Evolutionary conservation across 192 early-diverging fungal genomes (phyloP), one percentile per base, ranked within the genome.

Genomic region (Umbelopsis isabellina): DNA sequence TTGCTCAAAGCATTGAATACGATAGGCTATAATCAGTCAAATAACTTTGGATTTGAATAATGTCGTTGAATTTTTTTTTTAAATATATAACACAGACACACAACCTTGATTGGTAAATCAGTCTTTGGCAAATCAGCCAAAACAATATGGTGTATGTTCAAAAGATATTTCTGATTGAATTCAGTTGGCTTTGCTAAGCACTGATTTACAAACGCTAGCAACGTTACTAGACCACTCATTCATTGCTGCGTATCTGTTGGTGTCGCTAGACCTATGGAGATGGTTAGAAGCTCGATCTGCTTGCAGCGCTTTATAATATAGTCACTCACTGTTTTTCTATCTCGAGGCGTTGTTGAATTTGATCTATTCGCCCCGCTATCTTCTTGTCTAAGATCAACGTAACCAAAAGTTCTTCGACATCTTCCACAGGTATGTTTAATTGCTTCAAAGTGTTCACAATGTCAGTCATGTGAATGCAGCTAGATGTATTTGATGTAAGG

Each of bases 381-480:
- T 93, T 93, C 69, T 88, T 87, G 82, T 99, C 95, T 69, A 97
- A 79, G 46, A 99, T 96, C 47, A 99, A 82, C 23, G 83, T 82
- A 5, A 97, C 88, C 30, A 99, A 84, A 22, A 99, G 82, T 25
- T 94, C 90, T 71, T 97, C 94, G 10, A 92, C 93, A 68, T 95
- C 93, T 12, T 82, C 77, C 1, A 75, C 74, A 4, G 91, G 77
- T n/a, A 95, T 91, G 66, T 91, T 91, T 49, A 99, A 83, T 80
- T 92, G 88, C 82, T 91, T 70, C 8, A 18, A 9, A 61, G 55
- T 6, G 35, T 16, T 61, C 37, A 41, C 1, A 41, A 41, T 41
- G 13, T 25, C 12, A 27, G 30, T 65, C 27, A n/a, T 22, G 16
- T 16, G 23, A 2, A 12, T 16, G 6, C 1, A 64, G 0, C 1